Evolutionary conservation across 257 asterid genomes (phyloP), one percentile per base, ranked within the genome.

Genomic region (Primulina eburnea): DNA sequence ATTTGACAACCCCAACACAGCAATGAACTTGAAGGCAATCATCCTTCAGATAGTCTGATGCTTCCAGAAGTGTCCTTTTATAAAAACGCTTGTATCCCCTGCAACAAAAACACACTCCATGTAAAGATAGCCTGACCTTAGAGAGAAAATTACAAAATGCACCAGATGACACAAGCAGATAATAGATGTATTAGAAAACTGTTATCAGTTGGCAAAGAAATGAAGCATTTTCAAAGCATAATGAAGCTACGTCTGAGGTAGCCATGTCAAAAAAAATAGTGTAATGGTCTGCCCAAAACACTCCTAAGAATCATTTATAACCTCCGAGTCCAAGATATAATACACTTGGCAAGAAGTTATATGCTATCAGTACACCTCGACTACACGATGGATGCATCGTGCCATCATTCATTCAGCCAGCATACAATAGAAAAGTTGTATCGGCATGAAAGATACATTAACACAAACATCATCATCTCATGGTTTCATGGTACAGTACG

Each of bases 1-100:
- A 89, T 76, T 77, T 84, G 55, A 93, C 97, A 40, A 93, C 99
- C 76, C 97, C 97, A 72, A 93, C 97, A 63, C 88, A 83, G 68
- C 99, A 93, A 74, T 83, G 97, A 83, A 93, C 95, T 34, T 83
- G 86, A 65, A 93, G 95, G 74, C 92, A 89, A 73, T 93, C 99
- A 82, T 90, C 94, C 77, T 83, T 85, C 78, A 93, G 88, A 81
- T 84, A 90, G 76, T 90, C 95, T 2, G 99, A 93, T 68, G 89
- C 16, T 73, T 93, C 99, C 81, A 93, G 72, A 52, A 87, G 77
- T 17, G 86, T 78, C 85, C 96, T 85, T 79, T 87, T 90, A 70
- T 74, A 87, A 76, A 93, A 93, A 0, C 92, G 84, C 68, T 93
- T 90, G 80, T 90, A 93, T 1, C 99, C 99, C 99, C 99, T 93